Base-by-base conservation (phyloP, 495 filamentous ascomycete genomes). In the Penicillium dipodomyicola region DNA sequence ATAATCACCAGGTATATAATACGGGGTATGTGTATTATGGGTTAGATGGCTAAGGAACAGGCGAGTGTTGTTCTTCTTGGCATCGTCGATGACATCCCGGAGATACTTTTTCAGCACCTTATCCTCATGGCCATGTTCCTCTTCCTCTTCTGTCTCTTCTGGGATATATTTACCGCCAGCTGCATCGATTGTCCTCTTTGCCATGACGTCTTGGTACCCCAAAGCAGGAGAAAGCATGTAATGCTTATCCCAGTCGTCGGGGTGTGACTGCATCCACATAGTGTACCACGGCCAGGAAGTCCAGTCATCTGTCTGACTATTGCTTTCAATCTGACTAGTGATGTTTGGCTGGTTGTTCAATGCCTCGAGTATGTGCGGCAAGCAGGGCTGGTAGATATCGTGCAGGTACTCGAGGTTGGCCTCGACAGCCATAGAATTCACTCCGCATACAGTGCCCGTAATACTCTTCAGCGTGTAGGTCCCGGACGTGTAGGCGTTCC, bases 381-480 rank as follows among this genome's bases (percentile, higher is more conserved):
- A 56, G 56, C 74, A 77, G 3, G 74, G 74, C 56, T 77, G 74
- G 51, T 77, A 77, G 27, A 74, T 72, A 40, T 73, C 67, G 37
- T 70, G 59, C 40, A 56, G 48, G 27, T 69, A 67, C 53, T 75
- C 73, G 23, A 61, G 60, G 44, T 68, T 65, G 47, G 70, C 70
- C 35, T 73, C 65, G 29, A 67, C 72, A 42, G 67, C 65, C 11
- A 75, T 60, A 4, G 73, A 71, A 58, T 68, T 68, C 39, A 78
- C 68, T 6, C 77, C 77, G 44, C 78, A 81, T 19, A 79, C 60
- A 15, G 72, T 77, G 3, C 75, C 77, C 1, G 72, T 61, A 7
- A 80, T 45, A 55, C 72, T 77, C 58, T 81, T 81, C 20, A 80
- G 58, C 2, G 78, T 80, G 52, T 77, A 79, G 19, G 75, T 79